Base-by-base conservation (phyloP, 2,329 filamentous ascomycete genomes). In the Ophiostoma ulmi region DNA sequence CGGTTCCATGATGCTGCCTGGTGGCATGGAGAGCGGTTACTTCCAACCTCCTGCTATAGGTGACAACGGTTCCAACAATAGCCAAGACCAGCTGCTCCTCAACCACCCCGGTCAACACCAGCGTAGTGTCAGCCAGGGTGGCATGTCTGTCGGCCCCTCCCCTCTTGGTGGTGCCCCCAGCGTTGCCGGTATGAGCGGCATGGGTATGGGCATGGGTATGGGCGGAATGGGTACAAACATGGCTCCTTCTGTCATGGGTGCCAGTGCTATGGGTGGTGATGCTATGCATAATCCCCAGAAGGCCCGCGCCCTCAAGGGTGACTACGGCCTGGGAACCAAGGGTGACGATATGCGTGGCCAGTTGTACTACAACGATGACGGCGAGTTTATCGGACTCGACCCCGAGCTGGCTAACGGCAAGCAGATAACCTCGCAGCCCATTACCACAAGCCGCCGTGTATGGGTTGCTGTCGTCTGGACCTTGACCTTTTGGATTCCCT, bases 401-500 rank as follows among this genome's bases (percentile, higher is more conserved):
- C 86, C 91, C 3, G 92, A 95, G 76, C 84, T 93, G 70, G 92
- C 90, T 8, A 87, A 91, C 66, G 88, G 89, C 73, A 94, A 93
- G 77, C 86, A 90, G 70, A 85, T 97, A 36, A 89, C 92, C 75
- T 89, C 92, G 58, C 86, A 90, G 72, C 82, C 86, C 0, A 86
- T 91, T 31, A 85, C 88, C 0, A 77, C 81, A 2, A 83, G 84
- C 65, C 88, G 95, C 74, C 90, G 91, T 58, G 77, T 88, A 1
- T 99, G 95, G 95, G 88, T 97, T 35, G 86, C 80, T 1, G 80
- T 95, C 58, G 92, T 95, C 3, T 98, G 94, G 93, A 86, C 87
- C 0, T 75, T 96, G 67, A 99, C 95, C 0, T 98, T 93, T 78
- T 98, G 92, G 91, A 95, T 97, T 74, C 95, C 95, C 0, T 98